A percentile compares a stretch with the other conserved stretches of the same genome.
phyloP scores from a whole-genome alignment of 2,329 filamentous ascomycete species.

The Ascochyta fabae region DNA sequence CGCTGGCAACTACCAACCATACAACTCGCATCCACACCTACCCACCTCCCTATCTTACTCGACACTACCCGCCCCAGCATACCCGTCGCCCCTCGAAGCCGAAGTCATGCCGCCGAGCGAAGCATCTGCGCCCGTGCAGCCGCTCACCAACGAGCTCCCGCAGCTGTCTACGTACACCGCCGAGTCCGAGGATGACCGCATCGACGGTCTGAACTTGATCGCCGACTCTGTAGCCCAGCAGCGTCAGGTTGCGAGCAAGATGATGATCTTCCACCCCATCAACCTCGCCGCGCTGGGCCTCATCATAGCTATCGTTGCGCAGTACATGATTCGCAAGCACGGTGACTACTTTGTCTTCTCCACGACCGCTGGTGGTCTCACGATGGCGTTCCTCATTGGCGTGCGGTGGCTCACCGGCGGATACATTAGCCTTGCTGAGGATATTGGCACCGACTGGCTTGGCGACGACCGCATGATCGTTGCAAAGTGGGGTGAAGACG shows the following conservation, averaged over 20 bases:
- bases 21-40: slow-evolving; percentile 64
- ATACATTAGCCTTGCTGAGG: slow-evolving; percentile 70
- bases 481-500: slow-evolving; percentile 69
- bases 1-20: slow-evolving; percentile 49
- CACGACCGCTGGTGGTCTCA: slow-evolving; percentile 65
- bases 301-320: slow-evolving; percentile 48
- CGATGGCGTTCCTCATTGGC: slow-evolving; percentile 68
- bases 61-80: slow-evolving; percentile 48
- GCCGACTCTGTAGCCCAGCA: slow-evolving; percentile 85
- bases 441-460: slow-evolving; percentile 68
- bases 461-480: slow-evolving; percentile 61
- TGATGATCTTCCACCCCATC: slow-evolving; percentile 56
- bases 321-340: slow-evolving; percentile 49
- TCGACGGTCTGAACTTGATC: slow-evolving; percentile 73
- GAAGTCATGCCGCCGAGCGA: slow-evolving; percentile 47
- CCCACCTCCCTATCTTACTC: slow-evolving; percentile 55
- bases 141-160: slow-evolving; percentile 50
- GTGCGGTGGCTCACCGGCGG: slow-evolving; percentile 66
- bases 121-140: slow-evolving; percentile 29
- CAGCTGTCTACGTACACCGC: slow-evolving; percentile 67
- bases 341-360: slow-evolving; percentile 63
- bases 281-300: slow-evolving; percentile 50
- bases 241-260: slow-evolving; percentile 69
- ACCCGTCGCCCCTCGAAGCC: slow-evolving; percentile 45
- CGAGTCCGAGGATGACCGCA: slow-evolving; percentile 63